These are phyloP conservation scores for Cryptosporidium tyzzeri DNA, from an alignment of 169 alveolate species.

Conservation along the genomic window DNA sequence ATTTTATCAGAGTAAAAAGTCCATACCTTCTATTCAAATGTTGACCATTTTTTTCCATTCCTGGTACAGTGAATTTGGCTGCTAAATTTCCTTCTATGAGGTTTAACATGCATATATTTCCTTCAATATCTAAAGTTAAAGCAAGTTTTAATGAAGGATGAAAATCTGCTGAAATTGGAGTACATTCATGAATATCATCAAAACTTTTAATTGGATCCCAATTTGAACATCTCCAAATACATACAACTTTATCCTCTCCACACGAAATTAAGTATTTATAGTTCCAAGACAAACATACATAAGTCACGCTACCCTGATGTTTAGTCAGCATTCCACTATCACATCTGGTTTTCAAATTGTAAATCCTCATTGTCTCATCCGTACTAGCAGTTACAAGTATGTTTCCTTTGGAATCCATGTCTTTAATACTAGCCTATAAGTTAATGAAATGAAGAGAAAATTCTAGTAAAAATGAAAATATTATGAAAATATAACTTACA, in stretches of 20 bases:
- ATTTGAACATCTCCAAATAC: constrained; percentile 50
- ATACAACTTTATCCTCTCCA: constrained; percentile 54
- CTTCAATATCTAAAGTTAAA: constrained; percentile 32
- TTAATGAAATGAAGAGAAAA: not conserved
- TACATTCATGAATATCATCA: constrained; percentile 5
- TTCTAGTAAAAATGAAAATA: not conserved
- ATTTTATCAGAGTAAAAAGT: constrained; percentile 1
- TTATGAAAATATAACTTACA: constrained; percentile 32
- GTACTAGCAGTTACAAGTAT: constrained; percentile 50
- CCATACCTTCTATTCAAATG: not conserved
- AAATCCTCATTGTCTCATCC: constrained; percentile 58
- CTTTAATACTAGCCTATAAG: constrained; percentile 44
- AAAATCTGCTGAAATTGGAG: constrained; percentile 56
- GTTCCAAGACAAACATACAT: constrained; percentile 13
- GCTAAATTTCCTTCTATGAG: constrained; percentile 26
- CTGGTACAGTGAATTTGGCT: not conserved
- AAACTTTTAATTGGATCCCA: constrained; percentile 47
- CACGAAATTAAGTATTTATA: constrained; percentile 49
- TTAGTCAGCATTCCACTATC: constrained; percentile 52
- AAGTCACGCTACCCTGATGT: constrained; percentile 43
- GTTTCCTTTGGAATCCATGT: constrained; percentile 17
- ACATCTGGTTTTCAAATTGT: constrained; percentile 59
- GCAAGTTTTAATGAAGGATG: constrained; percentile 66
- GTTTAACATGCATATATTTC: constrained; percentile 31
- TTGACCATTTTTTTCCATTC: not conserved